phyloP scores from a whole-genome alignment of 257 asterid species.

The Solanum sejunctum region DNA sequence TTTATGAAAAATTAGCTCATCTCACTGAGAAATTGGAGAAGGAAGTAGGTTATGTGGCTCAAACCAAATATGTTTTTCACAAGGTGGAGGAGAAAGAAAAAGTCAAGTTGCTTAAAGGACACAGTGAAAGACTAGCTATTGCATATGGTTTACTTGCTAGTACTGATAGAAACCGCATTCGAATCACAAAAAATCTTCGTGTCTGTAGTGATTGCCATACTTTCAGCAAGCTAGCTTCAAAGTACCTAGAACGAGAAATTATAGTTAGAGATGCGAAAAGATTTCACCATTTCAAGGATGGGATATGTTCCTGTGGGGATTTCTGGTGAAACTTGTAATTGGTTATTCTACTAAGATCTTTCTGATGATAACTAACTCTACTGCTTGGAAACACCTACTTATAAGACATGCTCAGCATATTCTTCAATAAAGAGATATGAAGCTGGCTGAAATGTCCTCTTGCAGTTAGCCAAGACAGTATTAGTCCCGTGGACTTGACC shows the following conservation, averaged over 20 bases:
- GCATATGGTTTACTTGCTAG: constrained; percentile 57
- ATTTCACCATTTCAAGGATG: constrained; percentile 67
- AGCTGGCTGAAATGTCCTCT: neutral
- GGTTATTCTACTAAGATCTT: neutral
- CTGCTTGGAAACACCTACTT: neutral
- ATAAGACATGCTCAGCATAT: neutral
- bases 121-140: constrained; percentile 76
- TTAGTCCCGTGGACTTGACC: neutral
- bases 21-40: constrained; percentile 41
- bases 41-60: constrained; percentile 52
- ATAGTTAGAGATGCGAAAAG: constrained; percentile 67
- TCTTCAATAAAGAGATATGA: neutral
- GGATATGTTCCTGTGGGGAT: constrained; percentile 79
- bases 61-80: constrained; percentile 49
- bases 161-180: constrained; percentile 20
- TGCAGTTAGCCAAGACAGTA: neutral
- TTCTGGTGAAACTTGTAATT: constrained; percentile 41
- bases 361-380: neutral
- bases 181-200: constrained; percentile 63
- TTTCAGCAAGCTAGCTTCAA: constrained; percentile 53
- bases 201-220: constrained; percentile 74
- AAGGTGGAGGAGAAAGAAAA: constrained; percentile 51
- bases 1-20: constrained; percentile 29
- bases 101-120: constrained; percentile 47
- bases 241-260: constrained; percentile 35